A percentile compares a stretch with the other conserved stretches of the same genome.
Conservation (phyloP, 371 early-diverging fungal genomes). For the Apophysomyces elegans region DNA sequence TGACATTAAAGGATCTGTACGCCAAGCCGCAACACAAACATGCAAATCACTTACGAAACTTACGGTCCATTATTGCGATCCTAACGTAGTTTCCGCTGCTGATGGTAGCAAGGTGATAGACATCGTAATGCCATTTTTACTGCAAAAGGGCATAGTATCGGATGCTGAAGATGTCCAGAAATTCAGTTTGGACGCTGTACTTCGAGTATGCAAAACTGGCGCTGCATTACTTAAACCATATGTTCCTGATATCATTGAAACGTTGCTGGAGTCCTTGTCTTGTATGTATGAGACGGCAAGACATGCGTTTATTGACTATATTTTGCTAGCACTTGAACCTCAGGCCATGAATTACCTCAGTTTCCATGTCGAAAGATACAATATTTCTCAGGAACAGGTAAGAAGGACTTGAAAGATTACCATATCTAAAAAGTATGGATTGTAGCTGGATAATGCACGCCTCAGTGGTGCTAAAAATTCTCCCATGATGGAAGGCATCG, state of each 20-base stretch:
- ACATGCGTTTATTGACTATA: background rate
- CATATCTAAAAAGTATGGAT: background rate
- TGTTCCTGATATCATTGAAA: slow-evolving; percentile 71
- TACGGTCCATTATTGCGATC: slow-evolving; percentile 88
- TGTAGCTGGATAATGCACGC: slow-evolving; percentile 72
- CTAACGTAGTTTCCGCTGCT: slow-evolving; percentile 55
- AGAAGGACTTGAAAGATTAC: background rate
- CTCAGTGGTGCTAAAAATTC: slow-evolving; percentile 73
- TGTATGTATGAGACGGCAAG: slow-evolving; percentile 39
- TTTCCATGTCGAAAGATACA: slow-evolving; percentile 89
- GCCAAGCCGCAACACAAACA: slow-evolving; percentile 80
- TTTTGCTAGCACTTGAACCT: slow-evolving; percentile 51
- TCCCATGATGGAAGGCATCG: slow-evolving; percentile 87
- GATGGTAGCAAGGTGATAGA: slow-evolving; percentile 75
- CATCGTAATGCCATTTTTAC: slow-evolving; percentile 85
- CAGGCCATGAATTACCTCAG: slow-evolving; percentile 80
- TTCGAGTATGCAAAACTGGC: slow-evolving; percentile 81
- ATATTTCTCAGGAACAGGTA: slow-evolving; percentile 84
- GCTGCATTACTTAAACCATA: slow-evolving; percentile 75
- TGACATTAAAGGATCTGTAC: slow-evolving; percentile 93
- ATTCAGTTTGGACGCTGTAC: slow-evolving; percentile 81
- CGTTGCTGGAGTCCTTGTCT: slow-evolving; percentile 82
- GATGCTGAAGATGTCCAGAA: slow-evolving; percentile 88
- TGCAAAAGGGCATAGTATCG: slow-evolving; percentile 82
- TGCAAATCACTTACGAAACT: slow-evolving; percentile 79